Evolutionary conservation across 768 basidiomycete genomes (phyloP), one percentile per base, ranked within the genome.

Genomic region (Chiua virens): DNA sequence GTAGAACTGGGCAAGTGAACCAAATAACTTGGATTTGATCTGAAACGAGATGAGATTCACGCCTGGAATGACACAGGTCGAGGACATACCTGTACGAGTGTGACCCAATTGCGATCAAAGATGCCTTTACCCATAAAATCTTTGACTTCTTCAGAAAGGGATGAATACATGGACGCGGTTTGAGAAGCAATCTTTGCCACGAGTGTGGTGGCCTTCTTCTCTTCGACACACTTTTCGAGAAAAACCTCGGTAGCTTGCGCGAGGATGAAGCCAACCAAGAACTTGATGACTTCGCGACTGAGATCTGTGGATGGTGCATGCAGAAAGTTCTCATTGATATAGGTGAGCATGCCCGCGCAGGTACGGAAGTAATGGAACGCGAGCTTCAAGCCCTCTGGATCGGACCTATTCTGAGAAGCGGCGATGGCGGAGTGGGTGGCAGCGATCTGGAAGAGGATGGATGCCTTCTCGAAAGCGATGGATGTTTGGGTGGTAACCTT

Each of bases 311-410:
- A 93, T 0, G 97, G 97, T 0, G 96, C 97, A 62, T 99, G 97
- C 0, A 99, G 75, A 69, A 99, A 99, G 79, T 99, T 98, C 71
- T 99, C 97, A 73, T 98, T 98, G 76, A 99, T 94, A 68, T 98
- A 99, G 7, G 86, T 92, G 64, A 98, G 83, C 92, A 99, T 97
- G 18, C 97, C 97, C 3, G 95, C 92, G 37, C 89, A 86, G 11
- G 89, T 84, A 17, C 88, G 78, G 61, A 92, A 90, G 71, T 92
- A 95, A 71, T 92, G 83, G 74, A 97, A 99, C 0, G 96, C 84
- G 30, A 92, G 83, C 71, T 97, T 98, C 61, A 92, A 70, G 18
- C 95, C 94, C 68, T 98, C 93, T 1, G 92, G 90, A 48, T 93
- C 89, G 1, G 87, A 85, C 47, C 93, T 79, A 64, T 85, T 89